Evolutionary conservation across 345 rosid genomes (phyloP).

Genomic region (Rhodamnia rubescens): DNA sequence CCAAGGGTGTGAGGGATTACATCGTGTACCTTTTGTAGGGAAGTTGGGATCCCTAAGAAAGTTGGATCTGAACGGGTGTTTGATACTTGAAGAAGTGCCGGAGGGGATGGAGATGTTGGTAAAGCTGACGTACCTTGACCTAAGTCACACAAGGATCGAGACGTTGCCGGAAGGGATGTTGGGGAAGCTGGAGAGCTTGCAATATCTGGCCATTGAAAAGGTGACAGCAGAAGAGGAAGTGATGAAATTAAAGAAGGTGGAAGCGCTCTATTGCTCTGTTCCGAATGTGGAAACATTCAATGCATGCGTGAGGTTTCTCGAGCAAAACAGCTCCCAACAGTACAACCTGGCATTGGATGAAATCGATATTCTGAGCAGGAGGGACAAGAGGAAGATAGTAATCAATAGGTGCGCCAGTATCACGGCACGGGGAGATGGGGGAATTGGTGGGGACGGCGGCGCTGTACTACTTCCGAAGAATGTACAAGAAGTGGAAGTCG

Average conservation of each 20-base stretch:
- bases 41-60: background rate
- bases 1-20: fast-evolving
- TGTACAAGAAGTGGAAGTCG: fast-evolving
- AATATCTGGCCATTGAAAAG: background rate
- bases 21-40: background rate
- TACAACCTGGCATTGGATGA: no score
- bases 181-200: background rate
- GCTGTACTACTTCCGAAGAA: background rate
- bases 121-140: slow-evolving; percentile 2
- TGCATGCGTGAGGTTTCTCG: fast-evolving
- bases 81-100: background rate
- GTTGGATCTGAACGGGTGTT: background rate
- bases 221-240: no score
- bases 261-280: background rate
- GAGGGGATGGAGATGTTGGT: slow-evolving; percentile 5
- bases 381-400: no score
- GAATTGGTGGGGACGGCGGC: fast-evolving
- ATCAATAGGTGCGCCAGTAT: no score
- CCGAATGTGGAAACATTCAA: fast-evolving
- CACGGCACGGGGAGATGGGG: background rate
- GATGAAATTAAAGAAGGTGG: background rate
- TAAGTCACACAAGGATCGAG: background rate
- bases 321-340: fast-evolving
- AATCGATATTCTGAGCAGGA: no score
- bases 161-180: background rate